Percentiles rank a stretch among this genome's conserved stretches.
Evolutionary conservation across 2,329 filamentous ascomycete species (phyloP).

Genomic region (Calonectria pteridis): DNA sequence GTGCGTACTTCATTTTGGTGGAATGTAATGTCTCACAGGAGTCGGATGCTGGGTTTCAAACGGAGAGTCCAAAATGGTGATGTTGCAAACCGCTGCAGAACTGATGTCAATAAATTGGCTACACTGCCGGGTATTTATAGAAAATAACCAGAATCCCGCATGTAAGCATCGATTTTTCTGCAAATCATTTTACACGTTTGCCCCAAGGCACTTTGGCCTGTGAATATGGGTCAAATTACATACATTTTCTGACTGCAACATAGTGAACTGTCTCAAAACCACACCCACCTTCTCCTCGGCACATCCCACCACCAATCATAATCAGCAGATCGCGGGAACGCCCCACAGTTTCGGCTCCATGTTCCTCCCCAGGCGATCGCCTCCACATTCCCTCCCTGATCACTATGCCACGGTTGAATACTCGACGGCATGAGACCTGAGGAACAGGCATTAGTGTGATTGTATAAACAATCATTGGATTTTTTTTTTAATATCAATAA

Average conservation of each 20-base stretch:
- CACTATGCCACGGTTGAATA: not conserved
- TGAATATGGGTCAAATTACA: not conserved
- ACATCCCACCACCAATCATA: not conserved
- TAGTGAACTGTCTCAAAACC: not conserved
- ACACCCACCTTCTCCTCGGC: not conserved
- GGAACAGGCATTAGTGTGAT: not conserved
- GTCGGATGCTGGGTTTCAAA: not conserved
- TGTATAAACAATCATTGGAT: not conserved
- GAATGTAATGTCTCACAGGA: not conserved
- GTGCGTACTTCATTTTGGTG: slow-evolving; percentile 38
- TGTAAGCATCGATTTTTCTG: not conserved
- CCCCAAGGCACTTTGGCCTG: not conserved
- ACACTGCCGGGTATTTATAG: not conserved
- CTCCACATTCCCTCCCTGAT: slow-evolving; percentile 1
- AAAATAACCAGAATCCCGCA: not conserved
- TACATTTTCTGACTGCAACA: not conserved
- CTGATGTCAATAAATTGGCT: too few species aligned
- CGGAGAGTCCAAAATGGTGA: not conserved
- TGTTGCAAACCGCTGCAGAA: not conserved
- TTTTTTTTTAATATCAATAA: not conserved
- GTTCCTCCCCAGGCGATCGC: not conserved
- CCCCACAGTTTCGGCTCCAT: not conserved
- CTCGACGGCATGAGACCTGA: not conserved
- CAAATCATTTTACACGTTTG: not conserved
- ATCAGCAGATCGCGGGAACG: too few species aligned